A percentile compares a stretch with the other conserved stretches of the same genome.
These are phyloP conservation scores for Kwoniella pini DNA, from an alignment of 768 basidiomycete genomes.

Conservation along the genomic window DNA sequence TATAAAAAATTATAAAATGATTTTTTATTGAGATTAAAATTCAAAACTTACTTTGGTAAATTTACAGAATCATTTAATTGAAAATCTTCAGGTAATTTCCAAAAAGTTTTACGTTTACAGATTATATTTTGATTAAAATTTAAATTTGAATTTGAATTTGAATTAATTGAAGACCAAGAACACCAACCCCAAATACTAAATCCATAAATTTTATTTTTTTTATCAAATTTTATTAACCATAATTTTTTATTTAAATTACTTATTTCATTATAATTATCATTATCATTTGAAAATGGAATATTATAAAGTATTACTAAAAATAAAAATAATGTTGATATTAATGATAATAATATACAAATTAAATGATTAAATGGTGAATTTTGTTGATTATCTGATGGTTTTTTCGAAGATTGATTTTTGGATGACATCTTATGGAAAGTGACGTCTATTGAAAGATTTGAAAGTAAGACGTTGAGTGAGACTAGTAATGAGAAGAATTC, in stretches of 20 bases:
- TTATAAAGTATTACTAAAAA: conserved; percentile 17
- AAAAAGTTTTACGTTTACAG: conserved; percentile 22
- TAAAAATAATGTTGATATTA: conserved; percentile 3
- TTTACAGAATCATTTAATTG: neutral
- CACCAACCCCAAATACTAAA: conserved; percentile 28
- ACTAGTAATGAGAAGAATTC: no score
- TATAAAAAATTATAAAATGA: no score
- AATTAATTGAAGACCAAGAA: conserved; percentile 7
- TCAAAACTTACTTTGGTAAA: conserved; percentile 22
- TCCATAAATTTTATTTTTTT: conserved; percentile 1
- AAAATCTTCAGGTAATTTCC: conserved; percentile 9
- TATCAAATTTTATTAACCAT: neutral
- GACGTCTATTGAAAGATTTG: no score
- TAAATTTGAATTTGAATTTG: no score
- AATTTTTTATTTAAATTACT: neutral
- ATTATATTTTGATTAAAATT: no score
- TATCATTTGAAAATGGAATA: conserved; percentile 11
- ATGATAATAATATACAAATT: conserved; percentile 5
- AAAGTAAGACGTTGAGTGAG: no score
- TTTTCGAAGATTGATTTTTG: no score
- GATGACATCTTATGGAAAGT: no score
- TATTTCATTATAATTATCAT: no score
- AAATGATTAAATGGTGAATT: conserved; percentile 7
- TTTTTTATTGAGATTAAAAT: no score
- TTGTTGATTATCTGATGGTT: neutral